Conservation (phyloP, 78 protist species). For the Fonticula alba region DNA sequence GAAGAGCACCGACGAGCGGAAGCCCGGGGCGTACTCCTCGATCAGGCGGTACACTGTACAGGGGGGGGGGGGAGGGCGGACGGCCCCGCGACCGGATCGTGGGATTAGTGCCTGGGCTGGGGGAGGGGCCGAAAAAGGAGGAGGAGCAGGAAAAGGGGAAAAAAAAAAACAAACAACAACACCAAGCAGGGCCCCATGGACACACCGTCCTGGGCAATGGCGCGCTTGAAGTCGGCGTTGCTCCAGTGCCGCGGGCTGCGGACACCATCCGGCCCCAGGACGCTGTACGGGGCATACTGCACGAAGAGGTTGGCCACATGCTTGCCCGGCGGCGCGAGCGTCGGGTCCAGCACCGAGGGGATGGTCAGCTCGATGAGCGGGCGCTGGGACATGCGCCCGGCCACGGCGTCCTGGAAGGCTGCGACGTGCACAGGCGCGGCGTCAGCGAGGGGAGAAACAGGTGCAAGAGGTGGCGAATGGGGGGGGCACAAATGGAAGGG, state of each 20-base stretch:
- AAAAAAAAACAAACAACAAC: neutral
- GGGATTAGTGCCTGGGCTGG: no score
- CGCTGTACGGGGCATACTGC: constrained; percentile 36
- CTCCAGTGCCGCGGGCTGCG: no score
- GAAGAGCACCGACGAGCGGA: constrained; percentile 18
- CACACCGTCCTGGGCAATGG: neutral
- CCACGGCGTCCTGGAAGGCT: constrained; percentile 11
- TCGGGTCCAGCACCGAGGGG: constrained; percentile 30
- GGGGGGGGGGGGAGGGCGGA: neutral
- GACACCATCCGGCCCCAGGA: no score
- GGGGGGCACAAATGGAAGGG: no score
- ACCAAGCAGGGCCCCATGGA: no score
- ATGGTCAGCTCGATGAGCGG: constrained; percentile 51
- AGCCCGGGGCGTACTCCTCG: constrained; percentile 34
- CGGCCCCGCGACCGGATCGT: no score
- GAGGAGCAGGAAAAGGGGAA: neutral
- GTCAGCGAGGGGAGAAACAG: neutral
- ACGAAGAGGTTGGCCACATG: constrained; percentile 30
- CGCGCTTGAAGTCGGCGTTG: neutral
- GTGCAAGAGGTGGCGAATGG: no score
- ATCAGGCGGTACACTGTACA: constrained; percentile 5
- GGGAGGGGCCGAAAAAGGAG: no score
- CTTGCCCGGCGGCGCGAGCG: constrained; percentile 29
- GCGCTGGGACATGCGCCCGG: constrained; percentile 4
- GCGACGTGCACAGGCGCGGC: neutral